Evolutionary conservation across 164 flowering plant species (phyloP).

Genomic region (Piper betle): DNA sequence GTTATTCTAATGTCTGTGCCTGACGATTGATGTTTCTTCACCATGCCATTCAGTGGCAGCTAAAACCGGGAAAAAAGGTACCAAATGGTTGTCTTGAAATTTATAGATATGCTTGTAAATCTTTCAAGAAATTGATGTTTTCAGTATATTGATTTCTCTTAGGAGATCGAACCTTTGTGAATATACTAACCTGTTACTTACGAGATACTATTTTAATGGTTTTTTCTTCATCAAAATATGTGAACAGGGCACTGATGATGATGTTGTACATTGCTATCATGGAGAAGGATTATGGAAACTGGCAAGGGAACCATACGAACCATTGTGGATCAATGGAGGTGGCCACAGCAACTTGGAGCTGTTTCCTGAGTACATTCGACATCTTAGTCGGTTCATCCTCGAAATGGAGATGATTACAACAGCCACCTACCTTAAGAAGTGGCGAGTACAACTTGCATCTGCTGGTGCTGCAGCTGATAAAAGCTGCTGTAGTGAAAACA

Average conservation of each 20-base stretch:
- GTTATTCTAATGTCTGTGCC: not conserved
- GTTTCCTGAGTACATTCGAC: slow-evolving; percentile 90
- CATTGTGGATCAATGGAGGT: slow-evolving; percentile 92
- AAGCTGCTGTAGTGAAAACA: slow-evolving; percentile 19
- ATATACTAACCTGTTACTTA: too few relatives aligned
- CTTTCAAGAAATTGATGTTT: not conserved
- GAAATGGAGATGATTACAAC: slow-evolving; percentile 83
- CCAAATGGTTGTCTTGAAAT: too few relatives aligned
- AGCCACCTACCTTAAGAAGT: slow-evolving; percentile 47
- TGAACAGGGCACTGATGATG: slow-evolving; percentile 90
- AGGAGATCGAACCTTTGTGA: too few relatives aligned
- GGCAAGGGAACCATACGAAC: slow-evolving; percentile 80
- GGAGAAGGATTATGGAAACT: slow-evolving; percentile 76
- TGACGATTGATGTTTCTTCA: not conserved
- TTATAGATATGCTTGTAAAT: not conserved
- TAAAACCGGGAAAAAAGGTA: not conserved
- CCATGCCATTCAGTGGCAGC: not conserved
- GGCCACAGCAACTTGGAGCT: slow-evolving; percentile 95
- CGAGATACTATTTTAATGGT: too few relatives aligned
- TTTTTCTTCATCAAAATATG: too few relatives aligned
- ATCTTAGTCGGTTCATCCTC: slow-evolving; percentile 49
- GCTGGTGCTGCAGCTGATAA: slow-evolving; percentile 2
- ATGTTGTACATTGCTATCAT: slow-evolving; percentile 81
- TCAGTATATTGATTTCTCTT: not conserved
- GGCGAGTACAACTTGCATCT: slow-evolving; percentile 23